Conservation (phyloP, 1,284 basidiomycete genomes). For the Tausonia pullulans region DNA sequence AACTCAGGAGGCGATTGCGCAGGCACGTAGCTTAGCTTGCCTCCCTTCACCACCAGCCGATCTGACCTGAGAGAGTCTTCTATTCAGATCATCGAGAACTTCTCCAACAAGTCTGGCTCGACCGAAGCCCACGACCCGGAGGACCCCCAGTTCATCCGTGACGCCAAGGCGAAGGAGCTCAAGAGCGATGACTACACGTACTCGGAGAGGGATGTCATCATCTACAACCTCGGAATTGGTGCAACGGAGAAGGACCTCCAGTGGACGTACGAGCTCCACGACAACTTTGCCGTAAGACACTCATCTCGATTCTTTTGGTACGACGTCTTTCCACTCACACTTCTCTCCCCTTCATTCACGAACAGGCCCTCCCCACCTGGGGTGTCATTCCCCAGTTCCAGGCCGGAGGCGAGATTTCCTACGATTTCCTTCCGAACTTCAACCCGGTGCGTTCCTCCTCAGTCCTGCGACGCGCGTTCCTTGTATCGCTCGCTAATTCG, state of each 20-base stretch:
- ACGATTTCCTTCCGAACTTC: conserved; percentile 89
- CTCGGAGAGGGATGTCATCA: conserved; percentile 79
- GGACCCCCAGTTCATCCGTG: conserved; percentile 70
- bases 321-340: background rate
- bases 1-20: conserved; percentile 10
- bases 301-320: background rate
- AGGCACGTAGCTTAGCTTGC: background rate
- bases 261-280: conserved; percentile 82
- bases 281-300: conserved; percentile 49
- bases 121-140: conserved; percentile 48
- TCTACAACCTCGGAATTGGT: conserved; percentile 95
- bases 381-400: conserved; percentile 91
- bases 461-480: background rate
- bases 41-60: background rate
- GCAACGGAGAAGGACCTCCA: conserved; percentile 85
- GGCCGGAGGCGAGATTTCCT: conserved; percentile 47
- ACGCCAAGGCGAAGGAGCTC: conserved; percentile 58
- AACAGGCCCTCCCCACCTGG: conserved; percentile 72
- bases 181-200: conserved; percentile 58
- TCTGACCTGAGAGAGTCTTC: background rate
- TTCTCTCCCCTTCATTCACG: background rate
- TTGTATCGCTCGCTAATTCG: background rate
- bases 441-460: conserved; percentile 52
- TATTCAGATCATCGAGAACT: conserved; percentile 61
- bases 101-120: conserved; percentile 46